Evolutionary conservation across 352 stramenopile genomes (phyloP).

Genomic region (Aphanomyces astaci): DNA sequence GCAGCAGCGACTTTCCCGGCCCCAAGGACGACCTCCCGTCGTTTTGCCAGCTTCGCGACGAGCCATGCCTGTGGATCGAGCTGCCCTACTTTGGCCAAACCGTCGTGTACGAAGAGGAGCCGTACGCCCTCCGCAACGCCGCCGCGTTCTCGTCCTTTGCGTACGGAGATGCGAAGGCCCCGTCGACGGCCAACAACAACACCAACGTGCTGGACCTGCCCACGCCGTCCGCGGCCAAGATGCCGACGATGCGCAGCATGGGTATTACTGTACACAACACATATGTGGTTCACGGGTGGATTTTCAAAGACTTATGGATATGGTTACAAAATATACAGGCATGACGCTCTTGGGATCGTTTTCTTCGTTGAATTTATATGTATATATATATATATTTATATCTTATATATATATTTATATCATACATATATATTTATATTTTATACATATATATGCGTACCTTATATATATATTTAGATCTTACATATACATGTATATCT

Average conservation of each 20-base stretch:
- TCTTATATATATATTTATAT: no score
- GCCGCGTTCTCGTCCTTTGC: neutral
- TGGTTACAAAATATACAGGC: no score
- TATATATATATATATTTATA: no score
- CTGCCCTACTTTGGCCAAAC: slow-evolving; percentile 88
- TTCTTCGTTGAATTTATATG: no score
- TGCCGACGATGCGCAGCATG: neutral
- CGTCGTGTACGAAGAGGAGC: slow-evolving; percentile 89
- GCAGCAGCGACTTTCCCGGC: slow-evolving; percentile 62
- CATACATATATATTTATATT: no score
- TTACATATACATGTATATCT: no score
- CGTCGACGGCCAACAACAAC: slow-evolving; percentile 12
- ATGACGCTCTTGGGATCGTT: no score
- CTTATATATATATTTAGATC: no score
- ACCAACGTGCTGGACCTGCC: neutral
- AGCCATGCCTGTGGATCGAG: slow-evolving; percentile 79
- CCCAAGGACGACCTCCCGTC: slow-evolving; percentile 58
- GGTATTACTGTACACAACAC: neutral
- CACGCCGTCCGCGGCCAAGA: slow-evolving; percentile 14
- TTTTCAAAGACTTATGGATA: no score
- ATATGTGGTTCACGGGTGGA: no score
- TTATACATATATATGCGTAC: no score
- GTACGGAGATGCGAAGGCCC: neutral
- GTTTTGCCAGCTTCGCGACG: slow-evolving; percentile 74
- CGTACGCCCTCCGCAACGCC: slow-evolving; percentile 48